Evolutionary conservation across 805 yeast genomes (phyloP).

Genomic region (Ogataea paradorogensis): DNA sequence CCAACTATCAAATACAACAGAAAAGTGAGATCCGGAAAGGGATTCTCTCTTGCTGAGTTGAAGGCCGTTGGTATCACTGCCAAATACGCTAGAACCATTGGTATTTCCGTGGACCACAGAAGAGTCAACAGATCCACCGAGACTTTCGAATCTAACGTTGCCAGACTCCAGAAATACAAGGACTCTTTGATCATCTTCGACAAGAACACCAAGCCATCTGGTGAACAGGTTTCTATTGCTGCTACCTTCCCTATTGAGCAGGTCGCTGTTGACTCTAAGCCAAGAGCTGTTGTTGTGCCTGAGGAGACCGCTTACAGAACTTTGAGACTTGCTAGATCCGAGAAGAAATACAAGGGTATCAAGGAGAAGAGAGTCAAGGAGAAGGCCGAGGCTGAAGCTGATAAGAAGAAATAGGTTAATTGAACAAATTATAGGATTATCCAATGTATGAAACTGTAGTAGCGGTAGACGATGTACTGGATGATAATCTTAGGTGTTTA

Average conservation of each 20-base stretch:
- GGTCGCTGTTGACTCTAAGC: constrained; percentile 64
- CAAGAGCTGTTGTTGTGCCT: constrained; percentile 85
- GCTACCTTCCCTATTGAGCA: constrained; percentile 91
- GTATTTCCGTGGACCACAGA: constrained; percentile 99
- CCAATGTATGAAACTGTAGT: not conserved
- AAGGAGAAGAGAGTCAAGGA: constrained; percentile 98
- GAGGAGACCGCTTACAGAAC: constrained; percentile 83
- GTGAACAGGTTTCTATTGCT: constrained; percentile 75
- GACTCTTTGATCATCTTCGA: constrained; percentile 95
- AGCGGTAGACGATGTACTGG: too few relatives aligned
- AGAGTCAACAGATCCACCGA: constrained; percentile 97
- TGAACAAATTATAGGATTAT: constrained; percentile 7
- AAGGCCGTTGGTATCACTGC: constrained; percentile 95
- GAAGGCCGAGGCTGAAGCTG: constrained; percentile 99
- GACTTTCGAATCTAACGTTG: constrained; percentile 91
- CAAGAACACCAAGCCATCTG: constrained; percentile 73
- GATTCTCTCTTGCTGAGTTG: constrained; percentile 96
- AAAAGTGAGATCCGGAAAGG: constrained; percentile 99
- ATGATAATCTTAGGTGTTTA: too few relatives aligned
- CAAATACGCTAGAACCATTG: constrained; percentile 96
- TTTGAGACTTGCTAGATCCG: constrained; percentile 92
- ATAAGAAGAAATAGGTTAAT: constrained; percentile 84
- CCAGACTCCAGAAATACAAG: constrained; percentile 94
- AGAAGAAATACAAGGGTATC: constrained; percentile 90
- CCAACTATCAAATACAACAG: constrained; percentile 99